Base-by-base conservation (phyloP, 495 filamentous ascomycete species). In the Astrothelium subdiscretum region DNA sequence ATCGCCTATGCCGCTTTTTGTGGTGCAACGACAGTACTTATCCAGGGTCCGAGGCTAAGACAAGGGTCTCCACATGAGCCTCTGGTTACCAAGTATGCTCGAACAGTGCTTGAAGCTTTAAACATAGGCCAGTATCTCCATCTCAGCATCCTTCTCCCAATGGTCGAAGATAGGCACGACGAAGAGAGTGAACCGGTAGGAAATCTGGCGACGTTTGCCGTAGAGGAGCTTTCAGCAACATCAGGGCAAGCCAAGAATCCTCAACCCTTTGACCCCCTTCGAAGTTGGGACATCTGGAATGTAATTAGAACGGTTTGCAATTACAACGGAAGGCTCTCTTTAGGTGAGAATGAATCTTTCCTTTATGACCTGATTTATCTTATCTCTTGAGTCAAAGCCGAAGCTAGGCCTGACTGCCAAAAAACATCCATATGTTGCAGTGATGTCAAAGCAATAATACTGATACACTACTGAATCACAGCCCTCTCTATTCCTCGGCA, bases 1-100 rank as follows among this genome's bases (percentile, higher is more conserved):
- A 82, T 97, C 20, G 86, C 88, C 24, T 99, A 97, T 73, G 95
- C 94, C 38, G 90, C 88, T 58, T 99, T 97, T 76, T 95, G 90
- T 70, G 94, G 94, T 18, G 80, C 91, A 63, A 84, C 83, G 24
- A 95, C 87, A 71, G 79, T 99, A 42, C 77, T 97, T 60, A 76
- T 97, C 32, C 85, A 85, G 2, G 89, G 90, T 3, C 94, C 92
- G 1, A 80, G 77, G 62, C 62, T 84, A 69, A 70, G 80, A 65
- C 72, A 81, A 70, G 73, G 77, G 22, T 69, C 62, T 20, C 65
- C 76, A 42, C 70, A 78, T 61, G 76, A 77, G 0, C 75, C 78
- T 44, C 78, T 81, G 1, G 32, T 85, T 8, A 70, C 83, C 2
- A 87, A 89, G 68, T 97, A 92, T 79, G 90, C 90, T 32, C 83